A percentile compares a stretch with the other conserved stretches of the same genome.
phyloP scores from a whole-genome alignment of 805 yeast genomes.

The Starmerella roubikii region DNA sequence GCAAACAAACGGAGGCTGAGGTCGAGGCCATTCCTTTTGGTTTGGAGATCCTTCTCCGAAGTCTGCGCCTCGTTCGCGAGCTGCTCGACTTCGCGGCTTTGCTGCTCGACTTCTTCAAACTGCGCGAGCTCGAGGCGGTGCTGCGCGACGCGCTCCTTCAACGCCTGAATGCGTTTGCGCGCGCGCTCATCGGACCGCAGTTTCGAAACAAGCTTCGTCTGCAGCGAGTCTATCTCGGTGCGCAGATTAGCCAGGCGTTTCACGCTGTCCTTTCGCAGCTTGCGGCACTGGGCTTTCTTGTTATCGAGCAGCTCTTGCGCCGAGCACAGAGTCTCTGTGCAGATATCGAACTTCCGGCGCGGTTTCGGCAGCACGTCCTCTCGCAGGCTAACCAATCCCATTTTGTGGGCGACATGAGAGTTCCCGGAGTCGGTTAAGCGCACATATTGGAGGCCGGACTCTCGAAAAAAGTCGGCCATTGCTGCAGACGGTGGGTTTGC shows the following conservation, averaged over 20 bases:
- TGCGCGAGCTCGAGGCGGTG: conserved; percentile 8
- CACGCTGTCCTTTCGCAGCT: conserved; percentile 9
- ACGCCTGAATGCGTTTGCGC: conserved; percentile 12
- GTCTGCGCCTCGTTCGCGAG: conserved; percentile 5
- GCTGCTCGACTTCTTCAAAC: neutral
- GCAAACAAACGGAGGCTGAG: conserved; percentile 10
- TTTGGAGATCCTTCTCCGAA: conserved; percentile 3
- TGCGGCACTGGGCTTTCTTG: conserved; percentile 8
- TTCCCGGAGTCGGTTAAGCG: no score
- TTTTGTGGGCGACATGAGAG: no score
- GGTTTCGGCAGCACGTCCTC: conserved; percentile 1
- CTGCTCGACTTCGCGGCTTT: conserved; percentile 1
- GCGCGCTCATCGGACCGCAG: conserved; percentile 14
- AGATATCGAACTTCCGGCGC: conserved; percentile 2
- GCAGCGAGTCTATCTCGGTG: conserved; percentile 10
- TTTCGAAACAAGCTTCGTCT: conserved; percentile 7
- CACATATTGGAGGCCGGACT: no score
- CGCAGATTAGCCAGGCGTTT: conserved; percentile 6
- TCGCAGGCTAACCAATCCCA: neutral
- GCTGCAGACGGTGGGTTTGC: no score
- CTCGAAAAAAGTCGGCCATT: no score
- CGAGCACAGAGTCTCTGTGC: conserved; percentile 3
- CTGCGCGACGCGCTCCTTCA: conserved; percentile 13
- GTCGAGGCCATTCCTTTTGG: conserved; percentile 8
- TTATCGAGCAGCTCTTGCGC: conserved; percentile 1